Evolutionary conservation across 139 green algal species (phyloP).

Genomic region (Micractinium sp.): DNA sequence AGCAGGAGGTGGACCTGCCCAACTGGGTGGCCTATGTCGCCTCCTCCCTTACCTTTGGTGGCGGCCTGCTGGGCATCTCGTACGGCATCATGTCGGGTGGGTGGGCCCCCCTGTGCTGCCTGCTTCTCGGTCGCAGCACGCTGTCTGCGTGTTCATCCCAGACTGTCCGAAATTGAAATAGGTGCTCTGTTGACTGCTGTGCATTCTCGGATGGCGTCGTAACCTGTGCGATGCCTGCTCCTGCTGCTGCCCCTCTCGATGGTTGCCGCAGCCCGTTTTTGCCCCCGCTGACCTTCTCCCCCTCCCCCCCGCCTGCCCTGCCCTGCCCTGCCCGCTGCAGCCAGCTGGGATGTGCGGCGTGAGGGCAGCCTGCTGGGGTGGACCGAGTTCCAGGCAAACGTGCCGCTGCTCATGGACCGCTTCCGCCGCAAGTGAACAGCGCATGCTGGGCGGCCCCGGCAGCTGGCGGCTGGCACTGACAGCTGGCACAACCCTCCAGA

Average conservation of each 20-base stretch:
- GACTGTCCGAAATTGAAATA: no score
- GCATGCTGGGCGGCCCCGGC: background rate
- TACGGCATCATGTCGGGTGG: constrained; percentile 75
- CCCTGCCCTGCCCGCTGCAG: background rate
- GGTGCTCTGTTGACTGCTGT: no score
- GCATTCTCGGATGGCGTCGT: no score
- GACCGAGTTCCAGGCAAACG: constrained; percentile 66
- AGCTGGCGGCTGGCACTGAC: background rate
- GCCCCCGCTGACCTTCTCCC: background rate
- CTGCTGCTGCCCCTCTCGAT: background rate
- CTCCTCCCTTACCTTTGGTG: constrained; percentile 73
- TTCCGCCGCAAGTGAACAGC: constrained; percentile 27
- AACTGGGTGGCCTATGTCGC: constrained; percentile 71
- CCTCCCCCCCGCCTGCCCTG: no score
- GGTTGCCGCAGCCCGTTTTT: background rate
- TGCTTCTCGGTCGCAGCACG: background rate
- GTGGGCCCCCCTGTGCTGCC: background rate
- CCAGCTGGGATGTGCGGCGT: constrained; percentile 69
- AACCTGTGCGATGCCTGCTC: no score
- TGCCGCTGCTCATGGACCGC: constrained; percentile 57
- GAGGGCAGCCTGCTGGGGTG: constrained; percentile 64
- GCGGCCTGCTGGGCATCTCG: constrained; percentile 75
- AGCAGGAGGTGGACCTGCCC: constrained; percentile 68
- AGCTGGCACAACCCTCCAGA: background rate
- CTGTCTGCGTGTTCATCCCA: background rate